Evolutionary conservation across 306 rosid species (phyloP).

Genomic region (Lathyrus sativus): DNA sequence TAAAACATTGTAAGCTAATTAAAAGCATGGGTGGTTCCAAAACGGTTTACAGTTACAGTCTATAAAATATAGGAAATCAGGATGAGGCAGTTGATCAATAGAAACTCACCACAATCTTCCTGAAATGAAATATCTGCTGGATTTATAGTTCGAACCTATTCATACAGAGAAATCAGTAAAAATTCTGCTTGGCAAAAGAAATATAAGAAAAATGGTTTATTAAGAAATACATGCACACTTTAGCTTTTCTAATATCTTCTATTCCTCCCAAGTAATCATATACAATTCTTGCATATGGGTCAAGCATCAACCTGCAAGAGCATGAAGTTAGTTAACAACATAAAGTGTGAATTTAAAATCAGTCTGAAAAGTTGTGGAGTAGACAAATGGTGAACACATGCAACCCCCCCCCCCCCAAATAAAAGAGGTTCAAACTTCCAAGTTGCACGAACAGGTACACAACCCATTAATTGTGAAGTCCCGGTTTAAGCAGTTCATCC

Average conservation of each 20-base stretch:
- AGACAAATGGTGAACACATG: conserved; percentile 1
- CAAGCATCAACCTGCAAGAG: conserved; percentile 65
- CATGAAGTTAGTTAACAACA: conserved; percentile 8
- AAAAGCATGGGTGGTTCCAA: conserved; percentile 2
- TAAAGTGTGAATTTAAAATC: conserved; percentile 8
- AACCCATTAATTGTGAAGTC: conserved; percentile 89
- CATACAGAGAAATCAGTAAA: no score
- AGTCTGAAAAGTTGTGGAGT: conserved; percentile 14
- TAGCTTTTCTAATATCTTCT: no score
- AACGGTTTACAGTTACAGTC: not conserved
- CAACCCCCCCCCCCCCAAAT: not conserved
- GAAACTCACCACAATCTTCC: no score
- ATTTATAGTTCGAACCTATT: no score
- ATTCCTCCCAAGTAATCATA: no score
- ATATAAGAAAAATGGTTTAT: no score
- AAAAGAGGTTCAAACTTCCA: not conserved
- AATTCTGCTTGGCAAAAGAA: no score
- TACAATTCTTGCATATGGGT: no score
- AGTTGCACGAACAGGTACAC: conserved; percentile 37
- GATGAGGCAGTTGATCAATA: conserved; percentile 15
- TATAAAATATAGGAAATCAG: conserved; percentile 6
- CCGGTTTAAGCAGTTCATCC: conserved; percentile 71
- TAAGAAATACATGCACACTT: no score
- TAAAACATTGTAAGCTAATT: not conserved
- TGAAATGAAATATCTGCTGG: no score